These are phyloP conservation scores for Picochlorum costavermella DNA, from an alignment of 139 green algal genomes.

Conservation along the genomic window DNA sequence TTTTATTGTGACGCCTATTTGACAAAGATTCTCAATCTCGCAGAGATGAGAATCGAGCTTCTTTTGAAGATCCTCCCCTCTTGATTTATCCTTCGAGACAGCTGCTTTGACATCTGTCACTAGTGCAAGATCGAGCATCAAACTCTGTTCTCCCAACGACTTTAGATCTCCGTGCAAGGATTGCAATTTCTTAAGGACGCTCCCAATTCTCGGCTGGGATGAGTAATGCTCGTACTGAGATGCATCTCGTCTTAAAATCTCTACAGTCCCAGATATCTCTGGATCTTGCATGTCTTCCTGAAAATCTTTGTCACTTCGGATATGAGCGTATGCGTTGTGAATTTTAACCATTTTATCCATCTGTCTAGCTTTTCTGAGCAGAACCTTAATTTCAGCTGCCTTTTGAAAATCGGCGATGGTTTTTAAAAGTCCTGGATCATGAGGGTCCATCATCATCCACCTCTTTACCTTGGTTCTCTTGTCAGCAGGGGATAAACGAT, in stretches of 20 bases:
- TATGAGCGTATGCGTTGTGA: neutral
- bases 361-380: neutral
- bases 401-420: neutral
- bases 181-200: neutral
- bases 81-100: neutral
- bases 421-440: neutral
- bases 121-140: slow-evolving; percentile 1
- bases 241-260: neutral
- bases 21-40: neutral
- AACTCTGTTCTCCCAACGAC: neutral
- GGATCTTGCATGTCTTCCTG: neutral
- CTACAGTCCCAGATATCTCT: neutral
- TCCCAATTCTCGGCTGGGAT: neutral
- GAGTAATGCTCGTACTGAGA: neutral
- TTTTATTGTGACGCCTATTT: no score
- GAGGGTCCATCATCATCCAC: neutral
- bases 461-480: neutral
- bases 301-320: neutral
- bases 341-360: neutral
- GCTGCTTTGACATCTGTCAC: neutral
- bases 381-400: neutral
- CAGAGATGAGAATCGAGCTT: neutral
- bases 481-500: no score
- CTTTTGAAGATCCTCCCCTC: neutral
- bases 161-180: neutral